phyloP scores from a whole-genome alignment of 768 basidiomycete species.

The Termitomyces sp. region DNA sequence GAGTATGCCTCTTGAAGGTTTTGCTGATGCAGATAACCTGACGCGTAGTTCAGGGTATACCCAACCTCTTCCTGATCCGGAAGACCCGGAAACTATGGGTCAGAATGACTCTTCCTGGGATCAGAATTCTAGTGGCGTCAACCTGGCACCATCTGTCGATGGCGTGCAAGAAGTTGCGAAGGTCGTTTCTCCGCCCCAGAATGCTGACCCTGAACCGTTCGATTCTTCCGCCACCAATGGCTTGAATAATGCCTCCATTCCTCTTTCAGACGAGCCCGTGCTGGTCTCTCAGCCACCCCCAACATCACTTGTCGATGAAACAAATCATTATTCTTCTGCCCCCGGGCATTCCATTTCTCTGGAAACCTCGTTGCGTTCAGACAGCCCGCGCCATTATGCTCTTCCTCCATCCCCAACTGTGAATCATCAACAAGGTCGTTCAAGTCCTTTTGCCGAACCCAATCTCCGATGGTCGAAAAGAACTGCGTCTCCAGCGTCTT shows the following conservation, averaged over 20 bases:
- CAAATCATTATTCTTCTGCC: background rate
- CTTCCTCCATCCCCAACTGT: constrained; percentile 14
- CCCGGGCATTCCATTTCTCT: background rate
- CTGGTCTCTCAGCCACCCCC: background rate
- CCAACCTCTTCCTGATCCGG: background rate
- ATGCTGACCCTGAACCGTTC: constrained; percentile 1
- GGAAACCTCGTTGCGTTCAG: background rate
- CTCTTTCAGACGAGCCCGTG: background rate
- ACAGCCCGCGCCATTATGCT: constrained; percentile 8
- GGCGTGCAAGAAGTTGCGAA: background rate
- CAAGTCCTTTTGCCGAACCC: constrained; percentile 7
- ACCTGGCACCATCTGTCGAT: background rate
- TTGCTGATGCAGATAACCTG: background rate
- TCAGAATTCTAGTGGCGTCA: background rate
- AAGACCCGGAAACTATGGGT: background rate
- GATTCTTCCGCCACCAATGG: background rate
- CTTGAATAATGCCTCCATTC: background rate
- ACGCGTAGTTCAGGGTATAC: background rate
- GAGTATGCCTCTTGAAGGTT: background rate
- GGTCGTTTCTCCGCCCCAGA: background rate
- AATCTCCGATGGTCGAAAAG: background rate
- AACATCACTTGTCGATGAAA: background rate
- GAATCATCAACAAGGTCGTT: background rate
- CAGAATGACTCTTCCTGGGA: background rate
- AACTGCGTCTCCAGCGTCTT: constrained; percentile 9